phyloP scores from a whole-genome alignment of 2,329 filamentous ascomycete genomes.

The Diaporthe capsici region DNA sequence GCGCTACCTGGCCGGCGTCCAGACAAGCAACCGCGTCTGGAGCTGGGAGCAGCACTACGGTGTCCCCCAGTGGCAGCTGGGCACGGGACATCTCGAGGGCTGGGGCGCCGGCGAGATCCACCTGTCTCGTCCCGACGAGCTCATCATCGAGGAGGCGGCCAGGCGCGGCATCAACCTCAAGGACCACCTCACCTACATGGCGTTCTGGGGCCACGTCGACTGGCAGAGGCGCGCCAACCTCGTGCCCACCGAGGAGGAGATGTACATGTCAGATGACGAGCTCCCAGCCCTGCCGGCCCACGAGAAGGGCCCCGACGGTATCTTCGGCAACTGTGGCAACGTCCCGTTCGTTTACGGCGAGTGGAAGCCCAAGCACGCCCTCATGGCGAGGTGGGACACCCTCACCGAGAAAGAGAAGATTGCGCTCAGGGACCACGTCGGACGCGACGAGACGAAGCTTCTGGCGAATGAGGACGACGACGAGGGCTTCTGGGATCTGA shows the following conservation, averaged over 20 bases:
- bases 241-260: constrained; percentile 63
- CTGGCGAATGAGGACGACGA: constrained; percentile 43
- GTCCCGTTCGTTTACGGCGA: constrained; percentile 51
- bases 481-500: constrained; percentile 36
- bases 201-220: constrained; percentile 74
- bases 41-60: constrained; percentile 53
- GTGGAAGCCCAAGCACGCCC: constrained; percentile 61
- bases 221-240: constrained; percentile 64
- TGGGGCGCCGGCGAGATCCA: constrained; percentile 64
- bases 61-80: constrained; percentile 67
- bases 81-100: constrained; percentile 66
- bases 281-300: constrained; percentile 42
- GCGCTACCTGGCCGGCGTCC: constrained; percentile 58
- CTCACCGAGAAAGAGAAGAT: constrained; percentile 55
- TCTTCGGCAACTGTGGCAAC: constrained; percentile 49
- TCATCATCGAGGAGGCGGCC: constrained; percentile 69
- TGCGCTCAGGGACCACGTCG: constrained; percentile 52
- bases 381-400: constrained; percentile 59
- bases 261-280: constrained; percentile 66
- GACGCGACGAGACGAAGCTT: constrained; percentile 45
- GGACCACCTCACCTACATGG: constrained; percentile 67
- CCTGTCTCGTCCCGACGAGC: constrained; percentile 70
- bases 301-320: constrained; percentile 22
- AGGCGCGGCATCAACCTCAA: constrained; percentile 68
- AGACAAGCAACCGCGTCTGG: constrained; percentile 50